Evolutionary conservation across 2,329 filamentous ascomycete species (phyloP).

Genomic region (Xylaria sp.): DNA sequence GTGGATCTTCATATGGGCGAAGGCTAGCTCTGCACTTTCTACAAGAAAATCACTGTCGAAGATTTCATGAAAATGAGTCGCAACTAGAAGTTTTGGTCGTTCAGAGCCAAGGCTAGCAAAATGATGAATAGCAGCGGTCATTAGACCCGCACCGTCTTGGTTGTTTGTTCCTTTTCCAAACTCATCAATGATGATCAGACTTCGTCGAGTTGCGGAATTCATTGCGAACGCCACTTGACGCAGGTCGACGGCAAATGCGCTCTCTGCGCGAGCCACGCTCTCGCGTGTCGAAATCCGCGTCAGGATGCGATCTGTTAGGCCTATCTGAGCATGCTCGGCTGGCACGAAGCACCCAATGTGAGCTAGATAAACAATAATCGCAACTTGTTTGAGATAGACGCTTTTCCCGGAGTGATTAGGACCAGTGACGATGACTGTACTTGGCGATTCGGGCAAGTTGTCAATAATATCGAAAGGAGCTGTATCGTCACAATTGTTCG

Average conservation of each 20-base stretch:
- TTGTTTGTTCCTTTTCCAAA: constrained; percentile 77
- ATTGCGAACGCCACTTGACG: constrained; percentile 85
- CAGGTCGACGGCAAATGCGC: constrained; percentile 79
- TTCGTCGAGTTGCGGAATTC: constrained; percentile 78
- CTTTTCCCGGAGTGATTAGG: constrained; percentile 98
- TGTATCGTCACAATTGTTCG: constrained; percentile 33
- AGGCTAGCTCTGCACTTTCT: constrained; percentile 61
- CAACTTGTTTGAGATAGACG: constrained; percentile 92
- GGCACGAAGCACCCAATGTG: constrained; percentile 95
- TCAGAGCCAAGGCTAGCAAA: constrained; percentile 60
- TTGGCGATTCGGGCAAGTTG: constrained; percentile 57
- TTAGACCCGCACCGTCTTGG: constrained; percentile 68
- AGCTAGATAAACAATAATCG: constrained; percentile 89
- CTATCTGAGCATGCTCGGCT: constrained; percentile 78
- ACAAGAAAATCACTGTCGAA: constrained; percentile 72
- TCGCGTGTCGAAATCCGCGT: constrained; percentile 83
- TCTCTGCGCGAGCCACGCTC: constrained; percentile 68
- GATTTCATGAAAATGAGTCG: constrained; percentile 77
- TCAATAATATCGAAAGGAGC: constrained; percentile 25
- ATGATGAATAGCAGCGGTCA: constrained; percentile 67
- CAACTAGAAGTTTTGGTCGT: constrained; percentile 67
- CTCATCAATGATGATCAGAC: constrained; percentile 90
- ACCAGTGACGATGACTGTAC: constrained; percentile 84
- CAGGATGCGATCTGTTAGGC: constrained; percentile 91
- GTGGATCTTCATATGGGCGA: constrained; percentile 79